Percentiles rank a stretch among this genome's conserved stretches.
Evolutionary conservation across 371 early-diverging fungal species (phyloP).

Genomic region (Mortierella sp.): DNA sequence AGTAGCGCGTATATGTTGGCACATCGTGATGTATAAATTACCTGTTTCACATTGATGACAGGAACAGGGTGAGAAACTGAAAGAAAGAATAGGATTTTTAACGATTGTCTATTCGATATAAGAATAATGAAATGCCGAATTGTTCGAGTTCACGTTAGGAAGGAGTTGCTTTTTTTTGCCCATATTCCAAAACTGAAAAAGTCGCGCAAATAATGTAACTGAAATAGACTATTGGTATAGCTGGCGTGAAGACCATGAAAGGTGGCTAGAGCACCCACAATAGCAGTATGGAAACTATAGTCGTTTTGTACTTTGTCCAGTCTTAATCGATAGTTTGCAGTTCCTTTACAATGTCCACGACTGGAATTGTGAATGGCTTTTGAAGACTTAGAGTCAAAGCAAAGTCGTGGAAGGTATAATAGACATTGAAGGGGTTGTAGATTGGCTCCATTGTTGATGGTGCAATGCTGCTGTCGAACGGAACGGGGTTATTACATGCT

Average conservation of each 20-base stretch:
- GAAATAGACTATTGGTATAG: constrained; percentile 18
- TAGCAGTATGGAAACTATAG: constrained; percentile 28
- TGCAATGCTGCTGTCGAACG: constrained; percentile 10
- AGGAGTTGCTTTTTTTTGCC: neutral
- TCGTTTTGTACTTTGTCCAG: constrained; percentile 24
- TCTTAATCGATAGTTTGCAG: constrained; percentile 15
- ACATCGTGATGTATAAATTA: constrained; percentile 5
- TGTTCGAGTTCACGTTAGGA: too few species aligned
- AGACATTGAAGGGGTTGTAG: constrained; percentile 17
- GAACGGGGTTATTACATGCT: constrained; percentile 28
- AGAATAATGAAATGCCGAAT: too few species aligned
- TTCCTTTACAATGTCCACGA: constrained; percentile 19
- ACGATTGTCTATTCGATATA: constrained; percentile 15
- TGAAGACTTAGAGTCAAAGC: constrained; percentile 20
- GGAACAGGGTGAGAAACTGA: constrained; percentile 24
- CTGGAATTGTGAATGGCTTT: constrained; percentile 20
- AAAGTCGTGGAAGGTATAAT: constrained; percentile 31
- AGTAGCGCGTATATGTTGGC: neutral
- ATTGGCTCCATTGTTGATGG: constrained; percentile 7
- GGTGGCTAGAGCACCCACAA: neutral
- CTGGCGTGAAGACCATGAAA: constrained; percentile 28
- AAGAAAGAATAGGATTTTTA: constrained; percentile 14
- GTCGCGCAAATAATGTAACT: neutral
- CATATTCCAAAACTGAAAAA: too few species aligned
- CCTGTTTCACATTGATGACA: constrained; percentile 34